Evolutionary conservation across 495 filamentous ascomycete species (phyloP), one percentile per base, ranked within the genome.

Genomic region (Stereocaulon alpinum): DNA sequence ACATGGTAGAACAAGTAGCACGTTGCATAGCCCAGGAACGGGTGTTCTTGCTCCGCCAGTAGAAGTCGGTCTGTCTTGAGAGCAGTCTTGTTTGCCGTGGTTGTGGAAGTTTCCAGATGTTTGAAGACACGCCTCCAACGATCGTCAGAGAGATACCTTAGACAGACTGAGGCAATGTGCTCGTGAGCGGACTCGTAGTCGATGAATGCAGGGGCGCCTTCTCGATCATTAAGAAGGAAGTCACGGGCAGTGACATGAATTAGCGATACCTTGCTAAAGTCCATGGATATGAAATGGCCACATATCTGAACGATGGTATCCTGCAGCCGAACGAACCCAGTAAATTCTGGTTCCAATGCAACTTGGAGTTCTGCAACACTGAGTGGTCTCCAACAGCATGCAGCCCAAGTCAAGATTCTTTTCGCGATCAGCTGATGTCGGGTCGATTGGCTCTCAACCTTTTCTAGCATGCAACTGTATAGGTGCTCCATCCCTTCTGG

Each of bases 401-500:
- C 60, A 6, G 64, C 49, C 63, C 70, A 75, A 5, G 51, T 54
- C 17, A 76, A 57, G 18, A 76, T 71, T 4, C 40, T 65, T 10
- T 34, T 60, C 6, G 69, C 69, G 9, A 77, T 55, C 17, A 50
- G 2, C 29, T 37, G 24, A 54, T 53, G 42, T 71, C 64, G 4
- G 57, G 40, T 18, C 40, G 12, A 3, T 55, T 61, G 30, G 55
- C 54, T 0, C 48, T 64, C 32, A n/a, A 76, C 64, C 1, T 65
- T 61, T 5, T 55, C 60, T 9, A 67, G 63, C 70, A 76, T 76
- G 5, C 72, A 68, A 11, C 60, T 27, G 54, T 76, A 77, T 10
- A 77, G 32, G 0, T 63, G 58, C 18, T 73, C 71, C 73, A 77
- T 74, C 6, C 66, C 75, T 14, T 56, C 52, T 3, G 74, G 75